Conservation (phyloP, 2,329 filamentous ascomycete genomes). For the Alternaria infectoria region DNA sequence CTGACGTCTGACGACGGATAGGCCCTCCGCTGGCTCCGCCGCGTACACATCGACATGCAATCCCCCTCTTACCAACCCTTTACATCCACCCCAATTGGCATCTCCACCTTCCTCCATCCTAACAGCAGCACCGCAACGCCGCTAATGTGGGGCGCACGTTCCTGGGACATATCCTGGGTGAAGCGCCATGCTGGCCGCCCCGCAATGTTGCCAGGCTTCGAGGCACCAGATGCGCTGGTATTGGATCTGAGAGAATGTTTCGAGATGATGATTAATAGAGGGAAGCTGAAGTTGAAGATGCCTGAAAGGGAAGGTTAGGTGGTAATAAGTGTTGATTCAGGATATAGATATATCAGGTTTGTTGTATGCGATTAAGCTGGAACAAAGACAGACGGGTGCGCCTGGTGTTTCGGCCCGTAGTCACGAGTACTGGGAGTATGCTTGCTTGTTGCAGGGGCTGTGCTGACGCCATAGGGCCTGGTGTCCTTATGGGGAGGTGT, state of each 20-base stretch:
- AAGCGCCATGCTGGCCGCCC: slow-evolving; percentile 41
- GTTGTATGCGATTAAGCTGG: slow-evolving; percentile 28
- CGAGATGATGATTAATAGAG: slow-evolving; percentile 24
- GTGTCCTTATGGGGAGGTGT: background rate
- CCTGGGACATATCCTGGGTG: slow-evolving; percentile 48
- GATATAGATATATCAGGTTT: slow-evolving; percentile 41
- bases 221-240: slow-evolving; percentile 49
- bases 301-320: slow-evolving; percentile 26
- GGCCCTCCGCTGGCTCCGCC: slow-evolving; percentile 52
- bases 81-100: slow-evolving; percentile 46
- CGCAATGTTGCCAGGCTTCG: slow-evolving; percentile 49
- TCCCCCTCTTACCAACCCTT: slow-evolving; percentile 22
- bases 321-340: slow-evolving; percentile 39
- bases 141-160: slow-evolving; percentile 49
- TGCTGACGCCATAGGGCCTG: background rate
- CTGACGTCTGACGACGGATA: background rate
- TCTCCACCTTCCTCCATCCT: slow-evolving; percentile 46
- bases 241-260: slow-evolving; percentile 52
- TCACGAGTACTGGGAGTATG: background rate
- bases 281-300: slow-evolving; percentile 25
- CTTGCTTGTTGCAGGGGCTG: background rate
- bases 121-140: slow-evolving; percentile 27
- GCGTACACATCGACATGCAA: slow-evolving; percentile 39
- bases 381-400: background rate
- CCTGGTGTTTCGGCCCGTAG: background rate